Evolutionary conservation across 352 stramenopile genomes (phyloP), one percentile per base, ranked within the genome.

Genomic region (Phytopythium oedochilum): DNA sequence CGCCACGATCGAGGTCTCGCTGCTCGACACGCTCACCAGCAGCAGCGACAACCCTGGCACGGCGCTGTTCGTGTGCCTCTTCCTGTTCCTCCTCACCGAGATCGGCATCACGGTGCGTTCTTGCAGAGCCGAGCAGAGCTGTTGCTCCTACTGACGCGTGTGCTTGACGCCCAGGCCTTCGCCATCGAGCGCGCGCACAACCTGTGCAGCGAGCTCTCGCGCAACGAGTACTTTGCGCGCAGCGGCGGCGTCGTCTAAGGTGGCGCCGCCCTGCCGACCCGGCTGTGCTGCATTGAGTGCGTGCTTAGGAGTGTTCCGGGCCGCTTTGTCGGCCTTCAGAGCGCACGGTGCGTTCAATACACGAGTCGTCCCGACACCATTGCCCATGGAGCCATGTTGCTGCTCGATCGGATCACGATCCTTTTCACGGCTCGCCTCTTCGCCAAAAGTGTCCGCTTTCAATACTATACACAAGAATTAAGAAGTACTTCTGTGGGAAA

Each of bases 121-220:
- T n/a, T n/a, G n/a, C n/a, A n/a, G n/a, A n/a, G n/a, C n/a, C n/a
- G n/a, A n/a, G n/a, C n/a, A n/a, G 5, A 1, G 29, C 48, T 12
- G 8, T 18, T 36, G 42, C 6, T 12, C 26, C 7, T 15, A 39
- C 29, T 36, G n/a, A 34, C 31, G 25, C 50, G 53, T 50, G 28
- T 11, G 18, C 10, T 31, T 34, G 25, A 8, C 40, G 4, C 39
- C 15, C 44, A 91, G 75, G 66, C 62, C 3, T 84, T 83, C 36
- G 61, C 63, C 31, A 80, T 88, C 47, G 68, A 78, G 63, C 65
- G 74, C 28, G 69, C 62, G 38, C 60, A 76, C 58, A 81, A 78
- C 26, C 62, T 91, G n/a, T 77, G 76, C 55, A 71, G 75, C n/a
- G 80, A 91, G 68, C 71, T 91, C 53, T 60, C 67, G n/a, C 75